Evolutionary conservation across 768 basidiomycete species (phyloP).

Genomic region (Coprinellus micaceus): DNA sequence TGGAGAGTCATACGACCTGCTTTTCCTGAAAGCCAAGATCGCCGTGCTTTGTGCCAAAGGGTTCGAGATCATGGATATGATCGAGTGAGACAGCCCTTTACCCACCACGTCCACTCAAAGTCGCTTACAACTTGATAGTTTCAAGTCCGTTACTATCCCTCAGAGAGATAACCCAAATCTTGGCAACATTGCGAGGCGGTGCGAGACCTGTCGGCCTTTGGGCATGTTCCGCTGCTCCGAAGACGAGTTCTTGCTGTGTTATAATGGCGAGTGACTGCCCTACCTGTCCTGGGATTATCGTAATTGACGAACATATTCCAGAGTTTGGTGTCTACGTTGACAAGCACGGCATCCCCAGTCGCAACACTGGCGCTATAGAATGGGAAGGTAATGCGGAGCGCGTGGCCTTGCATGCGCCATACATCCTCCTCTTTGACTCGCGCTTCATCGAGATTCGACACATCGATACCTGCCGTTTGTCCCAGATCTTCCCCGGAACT

Average conservation of each 20-base stretch:
- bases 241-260: slow-evolving; percentile 86
- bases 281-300: background rate
- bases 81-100: too few species aligned
- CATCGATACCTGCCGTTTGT: slow-evolving; percentile 72
- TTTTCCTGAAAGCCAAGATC: slow-evolving; percentile 89
- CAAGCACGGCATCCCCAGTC: slow-evolving; percentile 84
- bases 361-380: slow-evolving; percentile 69
- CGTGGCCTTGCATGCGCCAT: slow-evolving; percentile 86
- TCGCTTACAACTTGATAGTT: too few species aligned
- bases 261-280: slow-evolving; percentile 72
- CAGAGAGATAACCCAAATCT: slow-evolving; percentile 63
- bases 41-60: slow-evolving; percentile 90
- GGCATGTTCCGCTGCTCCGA: slow-evolving; percentile 89
- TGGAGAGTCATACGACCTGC: slow-evolving; percentile 80
- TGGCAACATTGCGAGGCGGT: slow-evolving; percentile 70
- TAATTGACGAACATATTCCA: slow-evolving; percentile 21
- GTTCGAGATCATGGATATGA: slow-evolving; percentile 98
- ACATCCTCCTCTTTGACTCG: slow-evolving; percentile 81
- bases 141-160: slow-evolving; percentile 86
- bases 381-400: slow-evolving; percentile 93
- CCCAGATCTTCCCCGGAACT: slow-evolving; percentile 77
- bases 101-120: too few species aligned
- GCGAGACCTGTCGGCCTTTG: slow-evolving; percentile 76
- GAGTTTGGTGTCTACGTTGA: slow-evolving; percentile 93
- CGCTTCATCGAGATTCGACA: slow-evolving; percentile 91